Evolutionary conservation across 176 grass and related monocot genomes (phyloP), one percentile per base, ranked within the genome.

Genomic region (Poa annua): DNA sequence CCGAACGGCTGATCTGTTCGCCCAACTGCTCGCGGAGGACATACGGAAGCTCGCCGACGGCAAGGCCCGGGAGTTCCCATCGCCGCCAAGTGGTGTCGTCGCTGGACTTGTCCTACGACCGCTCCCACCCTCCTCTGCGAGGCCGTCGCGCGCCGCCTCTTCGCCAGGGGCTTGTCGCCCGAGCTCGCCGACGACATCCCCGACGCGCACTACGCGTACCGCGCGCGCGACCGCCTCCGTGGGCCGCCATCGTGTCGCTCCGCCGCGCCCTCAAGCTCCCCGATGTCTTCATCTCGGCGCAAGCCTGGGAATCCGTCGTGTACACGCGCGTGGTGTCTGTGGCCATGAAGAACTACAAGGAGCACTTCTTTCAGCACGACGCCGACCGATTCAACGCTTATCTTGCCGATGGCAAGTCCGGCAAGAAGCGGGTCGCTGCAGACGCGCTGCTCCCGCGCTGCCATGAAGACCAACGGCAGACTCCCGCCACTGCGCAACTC

Each of bases 1-100:
- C 62, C 74, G 90, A 24, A 85, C 86, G 20, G 92, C 92, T 5
- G 90, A 97, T 12, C 71, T 92, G 20, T 97, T 97, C 70, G 89
- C 88, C 3, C 42, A 69, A 0, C 87, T 97, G 32, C 88, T 97
- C 9, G 72, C 54, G 2, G 85, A 87, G 17, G 94, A 97, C 82
- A 85, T 92, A 85, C 55, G 78, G 32, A 87, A 87, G 83, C 88
- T 90, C 22, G 70, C 82, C 38, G 88, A 47, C 17, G 92, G 90
- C 21, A 17, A 89, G 7, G 0, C 59, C 22, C 55, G 71, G 13
- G 54, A 87, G n/a, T 54, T 92, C 52, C 89, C 39, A 88, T 97
- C 38, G 88, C 94, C 0, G 88, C 94, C 6, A 97, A 97, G 33
- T 97, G 94, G 94, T 97, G 89, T 92, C 94, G 21, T 92, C 92